A percentile compares a stretch with the other conserved stretches of the same genome.
Evolutionary conservation across 345 rosid species (phyloP).

Genomic region (Reutealis trisperma): DNA sequence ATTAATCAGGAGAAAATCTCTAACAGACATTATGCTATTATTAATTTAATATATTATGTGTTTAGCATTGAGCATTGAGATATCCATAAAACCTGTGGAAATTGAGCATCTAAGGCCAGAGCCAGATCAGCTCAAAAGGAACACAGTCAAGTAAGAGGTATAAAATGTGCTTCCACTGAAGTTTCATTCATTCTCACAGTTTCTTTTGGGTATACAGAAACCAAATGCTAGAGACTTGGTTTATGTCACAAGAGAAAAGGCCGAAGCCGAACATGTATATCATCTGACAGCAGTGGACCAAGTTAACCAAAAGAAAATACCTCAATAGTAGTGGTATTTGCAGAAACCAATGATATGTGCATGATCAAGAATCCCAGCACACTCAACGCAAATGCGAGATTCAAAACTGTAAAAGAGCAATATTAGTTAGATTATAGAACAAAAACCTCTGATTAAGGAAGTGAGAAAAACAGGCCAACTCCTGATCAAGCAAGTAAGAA

Average conservation of each 20-base stretch:
- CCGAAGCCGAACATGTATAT: not conserved
- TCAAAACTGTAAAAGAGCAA: slow-evolving; percentile 64
- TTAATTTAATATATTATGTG: not conserved
- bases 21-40: not conserved
- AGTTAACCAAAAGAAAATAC: slow-evolving; percentile 36
- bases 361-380: slow-evolving; percentile 91
- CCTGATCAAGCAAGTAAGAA: not conserved
- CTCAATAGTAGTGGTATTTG: slow-evolving; percentile 97
- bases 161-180: not conserved
- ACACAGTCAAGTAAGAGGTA: not conserved
- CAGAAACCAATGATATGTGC: slow-evolving; percentile 84
- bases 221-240: not conserved
- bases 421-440: slow-evolving; percentile 2
- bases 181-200: not conserved
- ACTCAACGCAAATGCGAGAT: slow-evolving; percentile 92
- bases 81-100: not conserved
- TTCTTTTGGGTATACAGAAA: not conserved
- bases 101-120: not conserved
- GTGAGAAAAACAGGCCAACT: not conserved
- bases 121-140: not conserved
- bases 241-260: not conserved
- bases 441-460: not conserved
- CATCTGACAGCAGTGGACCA: not conserved
- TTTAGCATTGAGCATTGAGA: not conserved
- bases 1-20: slow-evolving; percentile 11